Conservation (phyloP, 768 basidiomycete genomes). For the Kwoniella botswanensis region DNA sequence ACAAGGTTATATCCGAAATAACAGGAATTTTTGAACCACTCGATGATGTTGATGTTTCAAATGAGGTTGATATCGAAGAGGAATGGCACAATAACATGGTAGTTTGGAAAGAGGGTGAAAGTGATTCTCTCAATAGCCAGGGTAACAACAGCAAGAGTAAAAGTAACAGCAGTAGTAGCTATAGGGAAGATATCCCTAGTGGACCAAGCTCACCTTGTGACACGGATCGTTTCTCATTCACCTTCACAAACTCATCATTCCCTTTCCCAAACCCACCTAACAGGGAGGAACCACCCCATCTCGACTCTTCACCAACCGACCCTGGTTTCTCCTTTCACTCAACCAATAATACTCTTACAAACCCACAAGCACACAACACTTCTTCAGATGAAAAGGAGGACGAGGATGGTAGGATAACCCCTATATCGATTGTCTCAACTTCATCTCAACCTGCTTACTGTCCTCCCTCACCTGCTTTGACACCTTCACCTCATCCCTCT, state of each 20-base stretch:
- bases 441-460: constrained; percentile 18
- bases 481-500: constrained; percentile 24
- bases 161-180: background rate
- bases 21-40: background rate
- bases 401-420: constrained; percentile 12
- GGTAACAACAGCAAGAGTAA: background rate
- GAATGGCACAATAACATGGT: constrained; percentile 17
- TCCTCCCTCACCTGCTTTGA: constrained; percentile 27
- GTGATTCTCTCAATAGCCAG: background rate
- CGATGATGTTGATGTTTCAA: background rate
- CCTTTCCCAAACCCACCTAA: constrained; percentile 28
- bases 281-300: constrained; percentile 7
- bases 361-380: constrained; percentile 1
- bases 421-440: constrained; percentile 14
- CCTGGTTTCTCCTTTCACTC: constrained; percentile 22
- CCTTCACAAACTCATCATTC: constrained; percentile 4
- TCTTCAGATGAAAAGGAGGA: background rate
- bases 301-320: constrained; percentile 23
- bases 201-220: constrained; percentile 28
- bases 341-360: constrained; percentile 3
- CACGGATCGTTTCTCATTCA: constrained; percentile 27
- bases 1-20: constrained; percentile 10
- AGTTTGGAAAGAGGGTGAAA: constrained; percentile 15
- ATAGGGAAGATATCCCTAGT: constrained; percentile 21
- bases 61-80: constrained; percentile 10